Evolutionary conservation across 108 stramenopile species (phyloP), one percentile per base, ranked within the genome.

Genomic region (Conticribra weissflogii): DNA sequence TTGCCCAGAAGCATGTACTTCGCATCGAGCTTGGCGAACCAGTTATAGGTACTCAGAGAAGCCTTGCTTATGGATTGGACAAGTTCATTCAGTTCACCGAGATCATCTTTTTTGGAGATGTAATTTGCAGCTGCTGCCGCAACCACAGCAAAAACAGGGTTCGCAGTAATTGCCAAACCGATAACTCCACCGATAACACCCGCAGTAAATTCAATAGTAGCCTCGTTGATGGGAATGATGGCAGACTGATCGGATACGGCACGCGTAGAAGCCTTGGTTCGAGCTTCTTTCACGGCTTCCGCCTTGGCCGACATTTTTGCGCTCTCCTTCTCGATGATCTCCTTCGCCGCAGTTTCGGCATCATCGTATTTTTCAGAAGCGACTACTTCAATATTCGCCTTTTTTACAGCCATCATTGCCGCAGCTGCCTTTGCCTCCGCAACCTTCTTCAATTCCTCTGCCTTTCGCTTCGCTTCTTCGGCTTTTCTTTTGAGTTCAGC

Each of bases 81-180:
- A 24, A 81, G 44, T 50, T 81, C 80, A 29, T 77, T 72, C 30
- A 81, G 28, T 52, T 81, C 80, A 27, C 76, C 76, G 5, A 77
- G 67, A 51, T 77, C 80, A 16, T 76, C 57, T 54, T 76, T 81
- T 59, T 71, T 76, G 23, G 80, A 81, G 24, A 72, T 59, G 56
- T 77, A 81, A 45, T 81, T 81, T 21, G 76, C 80, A n/a, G 73
- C 68, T 25, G 76, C 76, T 22, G 76, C 76, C 3, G 67, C 67
- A 3, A 77, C 76, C 27, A 77, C 68, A 27, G 76, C 76, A 1
- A 77, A 48, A 3, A 69, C 57, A 21, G 76, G 76, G 0, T 59
- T 60, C 31, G 60, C 67, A 23, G 66, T 66, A 7, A 77, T 9
- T 18, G 66, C 73, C 17, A 81, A 60, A n/a, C 64, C 80, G 25